phyloP scores from a whole-genome alignment of 139 green algal genomes.

The Chlorella vulgaris region DNA sequence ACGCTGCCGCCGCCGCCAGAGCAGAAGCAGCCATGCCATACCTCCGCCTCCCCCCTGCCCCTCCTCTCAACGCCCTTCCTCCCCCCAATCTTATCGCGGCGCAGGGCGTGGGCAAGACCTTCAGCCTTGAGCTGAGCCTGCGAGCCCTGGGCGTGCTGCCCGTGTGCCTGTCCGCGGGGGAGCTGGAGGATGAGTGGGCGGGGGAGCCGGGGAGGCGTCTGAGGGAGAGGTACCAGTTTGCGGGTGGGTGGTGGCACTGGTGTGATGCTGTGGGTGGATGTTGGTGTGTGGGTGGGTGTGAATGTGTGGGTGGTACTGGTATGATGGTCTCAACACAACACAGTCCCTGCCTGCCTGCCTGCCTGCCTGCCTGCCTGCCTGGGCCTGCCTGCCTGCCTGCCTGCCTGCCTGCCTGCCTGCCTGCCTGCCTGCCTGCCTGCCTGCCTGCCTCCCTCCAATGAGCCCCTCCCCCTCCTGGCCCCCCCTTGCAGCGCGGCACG shows the following conservation, averaged over 20 bases:
- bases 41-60: background rate
- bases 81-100: background rate
- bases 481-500: slow-evolving; percentile 21
- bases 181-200: slow-evolving; percentile 80
- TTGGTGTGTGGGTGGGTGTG: too few species aligned
- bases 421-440: background rate
- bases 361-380: too few species aligned
- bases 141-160: slow-evolving; percentile 17
- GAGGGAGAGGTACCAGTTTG: slow-evolving; percentile 27
- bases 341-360: too few species aligned
- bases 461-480: too few species aligned
- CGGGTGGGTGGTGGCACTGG: background rate
- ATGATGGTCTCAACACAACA: too few species aligned
- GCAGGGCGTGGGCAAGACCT: slow-evolving; percentile 78
- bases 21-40: background rate
- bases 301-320: too few species aligned
- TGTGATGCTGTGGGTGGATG: background rate
- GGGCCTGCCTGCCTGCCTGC: too few species aligned
- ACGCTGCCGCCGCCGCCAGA: too few species aligned
- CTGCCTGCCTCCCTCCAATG: too few species aligned
- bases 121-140: slow-evolving; percentile 41
- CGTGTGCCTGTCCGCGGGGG: slow-evolving; percentile 54
- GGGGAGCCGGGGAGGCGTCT: slow-evolving; percentile 58
- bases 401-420: background rate
- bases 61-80: background rate